Evolutionary conservation across 1,139 yeast genomes (phyloP).

Genomic region (Candida neerlandica): DNA sequence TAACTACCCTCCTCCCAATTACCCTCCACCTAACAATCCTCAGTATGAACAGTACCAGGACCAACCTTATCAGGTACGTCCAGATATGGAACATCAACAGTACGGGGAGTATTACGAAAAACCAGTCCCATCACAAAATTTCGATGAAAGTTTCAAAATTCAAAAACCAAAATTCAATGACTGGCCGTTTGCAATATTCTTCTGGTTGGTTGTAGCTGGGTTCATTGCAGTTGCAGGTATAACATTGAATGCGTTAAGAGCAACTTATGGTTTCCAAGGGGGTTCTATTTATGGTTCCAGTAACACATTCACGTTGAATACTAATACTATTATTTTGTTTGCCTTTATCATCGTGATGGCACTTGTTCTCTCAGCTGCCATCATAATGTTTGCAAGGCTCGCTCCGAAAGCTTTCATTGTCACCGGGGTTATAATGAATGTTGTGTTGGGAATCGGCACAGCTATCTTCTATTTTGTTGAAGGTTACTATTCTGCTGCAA

Average conservation of each 20-base stretch:
- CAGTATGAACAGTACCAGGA: slow-evolving; percentile 11
- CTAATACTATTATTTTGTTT: slow-evolving; percentile 73
- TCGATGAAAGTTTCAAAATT: slow-evolving; percentile 68
- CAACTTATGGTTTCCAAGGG: slow-evolving; percentile 60
- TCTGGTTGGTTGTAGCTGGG: slow-evolving; percentile 63
- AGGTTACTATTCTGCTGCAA: slow-evolving; percentile 75
- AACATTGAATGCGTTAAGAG: slow-evolving; percentile 63
- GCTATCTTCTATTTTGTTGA: slow-evolving; percentile 68
- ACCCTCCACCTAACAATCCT: slow-evolving; percentile 10
- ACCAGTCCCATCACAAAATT: slow-evolving; percentile 41
- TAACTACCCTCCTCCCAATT: slow-evolving; percentile 11
- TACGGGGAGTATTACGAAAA: slow-evolving; percentile 27
- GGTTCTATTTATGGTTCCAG: slow-evolving; percentile 60
- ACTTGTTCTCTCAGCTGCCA: slow-evolving; percentile 56
- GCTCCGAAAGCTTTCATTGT: slow-evolving; percentile 71
- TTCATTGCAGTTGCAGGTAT: slow-evolving; percentile 73
- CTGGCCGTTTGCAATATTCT: slow-evolving; percentile 68
- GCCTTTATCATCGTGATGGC: slow-evolving; percentile 67
- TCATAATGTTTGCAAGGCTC: slow-evolving; percentile 62
- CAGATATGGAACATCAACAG: slow-evolving; percentile 33
- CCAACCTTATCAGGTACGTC: slow-evolving; percentile 17
- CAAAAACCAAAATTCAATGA: slow-evolving; percentile 72
- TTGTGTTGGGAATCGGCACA: slow-evolving; percentile 72
- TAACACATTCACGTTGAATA: slow-evolving; percentile 62
- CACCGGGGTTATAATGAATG: slow-evolving; percentile 67